Base-by-base conservation (phyloP, 257 asterid genomes). In the Nicotiana obtusifolia region DNA sequence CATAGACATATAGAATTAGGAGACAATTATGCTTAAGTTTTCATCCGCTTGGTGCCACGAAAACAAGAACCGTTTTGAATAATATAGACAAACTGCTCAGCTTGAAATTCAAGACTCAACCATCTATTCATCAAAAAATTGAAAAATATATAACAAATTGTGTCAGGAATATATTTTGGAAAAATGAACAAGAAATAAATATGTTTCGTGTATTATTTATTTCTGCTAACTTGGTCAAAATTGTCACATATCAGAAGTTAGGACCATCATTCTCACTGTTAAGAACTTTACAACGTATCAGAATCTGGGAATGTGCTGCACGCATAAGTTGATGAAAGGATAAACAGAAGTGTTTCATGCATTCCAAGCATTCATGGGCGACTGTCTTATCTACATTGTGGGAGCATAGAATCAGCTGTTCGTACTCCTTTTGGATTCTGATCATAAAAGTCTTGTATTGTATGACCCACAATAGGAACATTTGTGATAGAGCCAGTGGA, bases 401-500 rank as follows among this genome's bases (percentile, higher is more conserved):
- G 59, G 17, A 15, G 3, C 56, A 49, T 49, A 7, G 33, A 59
- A 56, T 47, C 26, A 61, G 52, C 49, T 30, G 59, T 68, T 73
- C 61, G 56, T 53, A 71, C 79, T 79, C 52, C 47, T 78, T 59
- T 53, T 78, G 82, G 62, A 75, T 82, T 78, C 73, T 76, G 66
- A 76, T 90, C 86, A 93, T 64, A 94, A 64, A 78, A 91, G 92
- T 88, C 97, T 88, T 17, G 98, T 94, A 83, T 94, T 94, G 84
- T 91, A 94, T 6, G 98, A 94, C 33, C 95, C 95, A 80, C 98
- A 94, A 73, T 80, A 7, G 35, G 91, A 86, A 87, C 98, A 94
- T 89, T 94, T 94, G 90, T 88, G 98, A 88, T 94, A 88, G 82
- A 89, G 88, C 94, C 94, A 94, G 82, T 94, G 97, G 67, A 93